Evolutionary conservation across 2,329 filamentous ascomycete species (phyloP), one percentile per base, ranked within the genome.

Genomic region (Ophiostoma novo-ulmi): DNA sequence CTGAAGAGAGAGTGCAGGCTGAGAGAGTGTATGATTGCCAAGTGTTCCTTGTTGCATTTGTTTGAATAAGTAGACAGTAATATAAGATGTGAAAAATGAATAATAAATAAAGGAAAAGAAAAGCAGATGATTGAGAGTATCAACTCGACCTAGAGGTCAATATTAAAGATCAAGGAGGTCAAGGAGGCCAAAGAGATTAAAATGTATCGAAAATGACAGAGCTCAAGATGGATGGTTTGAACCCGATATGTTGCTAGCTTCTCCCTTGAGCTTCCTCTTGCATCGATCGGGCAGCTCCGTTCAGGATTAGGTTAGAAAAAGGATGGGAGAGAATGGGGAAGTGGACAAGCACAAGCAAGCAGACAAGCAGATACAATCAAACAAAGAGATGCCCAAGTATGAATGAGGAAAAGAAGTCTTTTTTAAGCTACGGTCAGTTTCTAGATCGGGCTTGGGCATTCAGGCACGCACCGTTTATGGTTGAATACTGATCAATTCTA

Each of bases 381-480:
- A 26, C n/a, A 26, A 3, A 58, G n/a, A n/a, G 10, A 58, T 22
- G 17, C 17, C 44, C 52, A 14, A 48, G 17, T n/a, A 61, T 61
- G 26, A 20, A 69, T 22, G 68, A 69, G 72, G 70, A 70, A 67
- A 67, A 61, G 22, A 68, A 55, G 70, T 66, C 70, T 69, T 70
- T 70, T 73, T 73, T 73, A 73, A 73, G 69, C 72, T 71, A 70
- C 61, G 61, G 17, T 39, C 38, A 14, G 58, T 63, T 63, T 36
- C 61, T 64, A 35, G 17, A 20, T 64, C n/a, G 61, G 61, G 48
- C 48, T 26, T 58, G 52, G 20, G n/a, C 14, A 63, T 63, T 70
- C 52, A 44, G 22, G 14, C 52, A 26, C 22, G 65, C 44, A 22
- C 36, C 48, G 22, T 26, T 39, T 41, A 36, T 68, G 35, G 35